Conservation (phyloP, 2,329 filamentous ascomycete species). For the Calonectria ilicicola region DNA sequence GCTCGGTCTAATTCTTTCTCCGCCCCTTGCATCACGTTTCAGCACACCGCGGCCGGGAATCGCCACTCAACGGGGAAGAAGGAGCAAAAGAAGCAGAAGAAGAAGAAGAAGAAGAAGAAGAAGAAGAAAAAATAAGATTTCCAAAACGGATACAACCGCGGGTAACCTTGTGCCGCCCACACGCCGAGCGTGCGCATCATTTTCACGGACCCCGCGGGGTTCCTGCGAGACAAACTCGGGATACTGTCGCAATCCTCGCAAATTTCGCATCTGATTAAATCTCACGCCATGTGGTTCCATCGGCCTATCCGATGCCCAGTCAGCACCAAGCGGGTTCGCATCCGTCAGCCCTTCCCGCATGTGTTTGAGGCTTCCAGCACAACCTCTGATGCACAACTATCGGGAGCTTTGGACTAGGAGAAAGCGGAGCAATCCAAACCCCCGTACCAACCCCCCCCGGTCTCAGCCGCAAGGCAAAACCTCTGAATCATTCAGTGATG, state of each 20-base stretch:
- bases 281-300: neutral
- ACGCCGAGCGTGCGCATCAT: neutral
- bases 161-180: too few species aligned
- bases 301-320: neutral
- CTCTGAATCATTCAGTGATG: neutral
- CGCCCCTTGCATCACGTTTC: neutral
- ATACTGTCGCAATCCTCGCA: neutral
- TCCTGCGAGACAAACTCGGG: neutral
- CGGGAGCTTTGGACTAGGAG: neutral
- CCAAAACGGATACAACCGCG: neutral
- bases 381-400: neutral
- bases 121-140: neutral
- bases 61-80: neutral
- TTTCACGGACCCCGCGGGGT: neutral
- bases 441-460: neutral
- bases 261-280: neutral
- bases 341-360: neutral
- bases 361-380: neutral
- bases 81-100: neutral
- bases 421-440: neutral
- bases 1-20: slow-evolving; percentile 9
- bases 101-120: neutral
- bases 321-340: neutral
- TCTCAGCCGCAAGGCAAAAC: neutral
- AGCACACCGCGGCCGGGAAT: neutral